Percentiles rank a stretch among this genome's conserved stretches.
Evolutionary conservation across 257 asterid species (phyloP).

Genomic region (Solanum bulbocastanum): DNA sequence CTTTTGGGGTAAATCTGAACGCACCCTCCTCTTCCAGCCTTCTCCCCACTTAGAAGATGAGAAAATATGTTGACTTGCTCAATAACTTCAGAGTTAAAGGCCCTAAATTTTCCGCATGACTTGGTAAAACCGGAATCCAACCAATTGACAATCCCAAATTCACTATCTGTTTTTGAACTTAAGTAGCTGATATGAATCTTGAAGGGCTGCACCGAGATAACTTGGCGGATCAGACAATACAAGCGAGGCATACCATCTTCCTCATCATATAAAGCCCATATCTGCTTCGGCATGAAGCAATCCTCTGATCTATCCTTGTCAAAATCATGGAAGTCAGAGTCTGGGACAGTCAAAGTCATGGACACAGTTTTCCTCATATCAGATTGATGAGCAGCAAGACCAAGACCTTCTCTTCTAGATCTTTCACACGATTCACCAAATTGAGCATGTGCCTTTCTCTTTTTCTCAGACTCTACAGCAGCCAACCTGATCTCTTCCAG

Average conservation of each 20-base stretch:
- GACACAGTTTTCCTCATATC: slow-evolving; percentile 49
- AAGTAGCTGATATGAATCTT: slow-evolving; percentile 78
- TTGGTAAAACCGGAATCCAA: slow-evolving; percentile 82
- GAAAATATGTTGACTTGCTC: slow-evolving; percentile 95
- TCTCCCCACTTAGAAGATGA: slow-evolving; percentile 77
- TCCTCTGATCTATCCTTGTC: slow-evolving; percentile 85
- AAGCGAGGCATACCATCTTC: slow-evolving; percentile 99
- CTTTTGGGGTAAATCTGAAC: slow-evolving; percentile 79
- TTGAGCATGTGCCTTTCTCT: slow-evolving; percentile 33
- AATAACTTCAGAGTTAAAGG: slow-evolving; percentile 63
- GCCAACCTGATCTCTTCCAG: slow-evolving; percentile 57
- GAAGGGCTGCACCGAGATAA: slow-evolving; percentile 72
- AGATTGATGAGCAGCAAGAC: slow-evolving; percentile 19
- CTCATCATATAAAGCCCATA: slow-evolving; percentile 97
- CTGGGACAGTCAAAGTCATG: slow-evolving; percentile 83
- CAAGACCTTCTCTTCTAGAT: slow-evolving; percentile 12
- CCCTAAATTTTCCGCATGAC: slow-evolving; percentile 90
- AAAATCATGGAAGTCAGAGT: slow-evolving; percentile 92
- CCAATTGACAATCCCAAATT: slow-evolving; percentile 92
- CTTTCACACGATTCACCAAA: slow-evolving; percentile 19
- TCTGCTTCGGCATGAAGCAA: slow-evolving; percentile 87
- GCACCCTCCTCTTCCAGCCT: slow-evolving; percentile 94
- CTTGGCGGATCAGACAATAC: slow-evolving; percentile 86
- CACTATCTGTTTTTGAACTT: slow-evolving; percentile 75
- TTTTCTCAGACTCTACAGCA: slow-evolving; percentile 49